Base-by-base conservation (phyloP, 2,329 filamentous ascomycete genomes). In the Monosporascus sp. region DNA sequence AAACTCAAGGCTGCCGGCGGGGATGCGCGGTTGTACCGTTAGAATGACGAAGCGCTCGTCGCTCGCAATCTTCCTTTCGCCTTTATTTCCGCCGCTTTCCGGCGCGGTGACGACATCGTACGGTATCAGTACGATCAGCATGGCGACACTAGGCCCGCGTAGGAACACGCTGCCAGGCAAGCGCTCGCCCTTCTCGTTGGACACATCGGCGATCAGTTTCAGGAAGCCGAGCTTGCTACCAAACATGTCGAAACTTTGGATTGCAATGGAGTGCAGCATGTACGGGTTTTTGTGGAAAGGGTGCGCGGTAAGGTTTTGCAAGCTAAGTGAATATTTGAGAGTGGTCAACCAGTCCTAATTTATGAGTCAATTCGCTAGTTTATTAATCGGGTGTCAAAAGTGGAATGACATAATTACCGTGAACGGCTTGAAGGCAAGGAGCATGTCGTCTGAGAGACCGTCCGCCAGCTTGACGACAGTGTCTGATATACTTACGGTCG, bases 81-180 rank as follows among this genome's bases (percentile, higher is more conserved):
- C 28, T 15, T 15, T 9, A 26, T 37, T n/a, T 17, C 7, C 14
- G 37, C 14, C 74, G 65, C 1, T n/a, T n/a, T n/a, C 63, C 69
- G 1, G 60, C 65, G n/a, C 58, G 52, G 5, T 7, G 5, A 63
- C 49, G 1, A 61, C 68, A 60, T 84, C 80, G 48, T 82, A 76
- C 0, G 81, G 81, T 7, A 80, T 60, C 7, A 82, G 72, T 61
- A 82, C 74, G 31, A 83, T 73, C 8, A 86, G 74, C 76, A 86
- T 81, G 24, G 75, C 82, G 45, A 86, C 82, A 61, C 76, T 79
- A n/a, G 80, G 76, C 0, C 83, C 83, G 38, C 83, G 77, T 2
- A 86, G 72, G 55, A 86, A 80, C 0, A 82, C 72, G 2, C 71
- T 70, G 5, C 79, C 81, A 0, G 82, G 80, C 0, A 86, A 72